phyloP scores from a whole-genome alignment of 106 monocot species.

The Dioscorea zingiberensis region DNA sequence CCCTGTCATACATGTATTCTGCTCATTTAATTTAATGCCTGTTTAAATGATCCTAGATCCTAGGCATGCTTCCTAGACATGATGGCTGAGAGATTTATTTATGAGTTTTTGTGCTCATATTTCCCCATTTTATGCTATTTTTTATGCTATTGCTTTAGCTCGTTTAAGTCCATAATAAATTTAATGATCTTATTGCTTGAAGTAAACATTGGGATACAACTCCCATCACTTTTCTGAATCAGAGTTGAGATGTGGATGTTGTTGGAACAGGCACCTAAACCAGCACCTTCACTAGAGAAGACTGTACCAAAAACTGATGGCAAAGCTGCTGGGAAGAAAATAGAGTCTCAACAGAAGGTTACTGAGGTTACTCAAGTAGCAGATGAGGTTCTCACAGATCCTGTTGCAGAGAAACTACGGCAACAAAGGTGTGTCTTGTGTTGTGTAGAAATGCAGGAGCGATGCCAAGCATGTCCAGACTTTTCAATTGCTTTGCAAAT shows the following conservation, averaged over 20 bases:
- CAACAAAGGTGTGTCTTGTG: conserved; percentile 29
- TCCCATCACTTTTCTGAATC: not conserved
- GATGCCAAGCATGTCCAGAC: no score
- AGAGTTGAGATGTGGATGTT: not conserved
- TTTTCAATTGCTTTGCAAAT: no score
- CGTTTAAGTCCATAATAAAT: not conserved
- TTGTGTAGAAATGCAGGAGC: no score
- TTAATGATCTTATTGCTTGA: not conserved
- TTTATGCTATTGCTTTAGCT: not conserved
- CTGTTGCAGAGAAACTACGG: conserved; percentile 42
- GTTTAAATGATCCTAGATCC: no score
- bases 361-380: conserved; percentile 3
- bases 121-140: not conserved
- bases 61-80: no score
- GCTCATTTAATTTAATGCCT: no score
- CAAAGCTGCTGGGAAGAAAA: conserved; percentile 10
- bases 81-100: not conserved
- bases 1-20: no score
- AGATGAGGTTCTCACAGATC: conserved; percentile 27
- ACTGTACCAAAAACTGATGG: not conserved
- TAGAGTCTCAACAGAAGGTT: conserved; percentile 1
- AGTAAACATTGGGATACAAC: not conserved
- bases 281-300: conserved; percentile 7
- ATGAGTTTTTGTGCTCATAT: not conserved
- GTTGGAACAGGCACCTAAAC: conserved; percentile 5